These are phyloP conservation scores for Acanthamoeba royreba DNA, from an alignment of 208 protist genomes.

Conservation along the genomic window DNA sequence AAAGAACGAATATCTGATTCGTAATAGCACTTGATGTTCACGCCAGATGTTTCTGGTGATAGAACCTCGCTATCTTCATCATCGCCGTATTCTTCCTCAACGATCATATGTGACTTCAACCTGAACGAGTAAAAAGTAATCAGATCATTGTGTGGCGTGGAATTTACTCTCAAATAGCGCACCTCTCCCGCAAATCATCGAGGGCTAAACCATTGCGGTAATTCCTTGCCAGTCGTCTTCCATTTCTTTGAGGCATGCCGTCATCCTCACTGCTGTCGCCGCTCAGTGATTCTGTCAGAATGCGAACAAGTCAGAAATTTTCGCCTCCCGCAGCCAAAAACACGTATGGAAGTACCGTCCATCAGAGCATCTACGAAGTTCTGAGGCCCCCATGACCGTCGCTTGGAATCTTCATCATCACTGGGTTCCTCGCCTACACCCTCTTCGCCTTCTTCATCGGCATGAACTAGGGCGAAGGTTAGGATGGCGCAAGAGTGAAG, in stretches of 20 bases:
- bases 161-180: not conserved
- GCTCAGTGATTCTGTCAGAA: not conserved
- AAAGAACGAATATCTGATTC: slow-evolving; percentile 10
- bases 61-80: not conserved
- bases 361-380: not conserved
- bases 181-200: not conserved
- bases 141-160: not conserved
- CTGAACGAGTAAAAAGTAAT: not conserved
- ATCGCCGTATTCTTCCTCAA: not conserved
- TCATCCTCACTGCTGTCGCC: slow-evolving; percentile 4
- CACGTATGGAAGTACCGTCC: not conserved
- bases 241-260: not conserved
- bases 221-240: not conserved
- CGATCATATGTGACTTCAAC: not conserved
- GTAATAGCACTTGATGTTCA: slow-evolving; percentile 9
- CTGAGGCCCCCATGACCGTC: not conserved
- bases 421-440: not conserved
- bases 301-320: not conserved
- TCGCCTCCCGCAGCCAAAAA: not conserved
- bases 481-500: not conserved
- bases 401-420: not conserved
- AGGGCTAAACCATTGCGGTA: not conserved
- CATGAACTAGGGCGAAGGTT: not conserved
- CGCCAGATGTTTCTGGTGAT: not conserved
- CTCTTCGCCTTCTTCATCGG: not conserved